Percentiles rank a stretch among this genome's conserved stretches.
These are phyloP conservation scores for Scutellaria barbata DNA, from an alignment of 257 asterid genomes.

Conservation along the genomic window DNA sequence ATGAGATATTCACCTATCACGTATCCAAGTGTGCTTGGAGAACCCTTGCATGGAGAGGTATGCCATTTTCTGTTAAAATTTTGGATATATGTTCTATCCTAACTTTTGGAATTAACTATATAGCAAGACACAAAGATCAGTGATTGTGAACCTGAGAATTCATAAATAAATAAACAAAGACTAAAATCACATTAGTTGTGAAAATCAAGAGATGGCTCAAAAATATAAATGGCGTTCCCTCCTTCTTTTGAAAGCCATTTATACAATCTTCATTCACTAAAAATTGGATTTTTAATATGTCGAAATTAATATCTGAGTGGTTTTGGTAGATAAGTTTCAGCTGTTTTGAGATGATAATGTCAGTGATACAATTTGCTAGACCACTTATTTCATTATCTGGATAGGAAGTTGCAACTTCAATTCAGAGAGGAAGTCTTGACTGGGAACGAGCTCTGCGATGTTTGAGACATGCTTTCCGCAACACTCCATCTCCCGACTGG, in stretches of 20 bases:
- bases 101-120: slow-evolving; percentile 17
- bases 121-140: background rate
- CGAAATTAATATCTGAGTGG: slow-evolving; percentile 12
- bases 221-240: background rate
- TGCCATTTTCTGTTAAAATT: slow-evolving; percentile 26
- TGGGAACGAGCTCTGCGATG: slow-evolving; percentile 99
- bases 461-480: slow-evolving; percentile 95
- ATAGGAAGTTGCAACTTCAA: slow-evolving; percentile 94
- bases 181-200: background rate
- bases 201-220: slow-evolving; percentile 11
- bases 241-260: slow-evolving; percentile 23
- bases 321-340: slow-evolving; percentile 23
- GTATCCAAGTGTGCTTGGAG: slow-evolving; percentile 97
- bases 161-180: background rate
- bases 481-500: slow-evolving; percentile 99
- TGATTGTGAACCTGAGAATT: slow-evolving; percentile 9
- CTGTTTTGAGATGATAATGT: slow-evolving; percentile 28
- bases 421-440: slow-evolving; percentile 93
- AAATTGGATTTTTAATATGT: slow-evolving; percentile 9
- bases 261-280: background rate
- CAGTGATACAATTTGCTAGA: slow-evolving; percentile 14
- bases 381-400: slow-evolving; percentile 31
- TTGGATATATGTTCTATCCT: slow-evolving; percentile 12
- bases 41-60: slow-evolving; percentile 99
- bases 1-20: slow-evolving; percentile 94